Percentiles rank a stretch among this genome's conserved stretches.
phyloP scores from a whole-genome alignment of 768 basidiomycete genomes.

The Lactarius hengduanensis region DNA sequence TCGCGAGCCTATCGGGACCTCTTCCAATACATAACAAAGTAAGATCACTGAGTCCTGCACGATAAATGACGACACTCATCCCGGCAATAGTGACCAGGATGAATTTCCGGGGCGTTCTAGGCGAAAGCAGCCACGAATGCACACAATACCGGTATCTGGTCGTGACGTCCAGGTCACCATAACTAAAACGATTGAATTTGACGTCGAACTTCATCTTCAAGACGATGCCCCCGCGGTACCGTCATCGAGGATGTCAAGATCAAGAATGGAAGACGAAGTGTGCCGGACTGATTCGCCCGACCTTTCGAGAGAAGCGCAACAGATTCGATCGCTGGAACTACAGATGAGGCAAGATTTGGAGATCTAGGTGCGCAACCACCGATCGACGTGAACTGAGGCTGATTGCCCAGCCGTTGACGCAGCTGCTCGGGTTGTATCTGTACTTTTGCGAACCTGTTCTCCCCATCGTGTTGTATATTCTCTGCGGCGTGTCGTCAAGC shows the following conservation, averaged over 20 bases:
- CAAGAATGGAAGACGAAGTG: neutral
- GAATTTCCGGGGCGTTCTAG: constrained; percentile 2
- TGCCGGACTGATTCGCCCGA: neutral
- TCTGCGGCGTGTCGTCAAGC: neutral
- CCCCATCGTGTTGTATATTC: neutral
- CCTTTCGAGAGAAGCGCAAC: constrained; percentile 16
- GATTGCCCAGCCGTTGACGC: neutral
- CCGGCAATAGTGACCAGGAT: constrained; percentile 13
- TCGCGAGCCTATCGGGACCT: constrained; percentile 28
- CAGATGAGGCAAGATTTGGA: constrained; percentile 26
- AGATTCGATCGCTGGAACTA: constrained; percentile 19
- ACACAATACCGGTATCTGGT: neutral
- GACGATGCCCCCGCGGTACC: neutral
- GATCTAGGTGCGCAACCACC: constrained; percentile 8
- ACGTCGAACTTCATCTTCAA: constrained; percentile 18
- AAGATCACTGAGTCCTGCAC: neutral
- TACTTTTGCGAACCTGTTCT: neutral
- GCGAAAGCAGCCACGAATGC: constrained; percentile 21
- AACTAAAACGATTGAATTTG: constrained; percentile 26
- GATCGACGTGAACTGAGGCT: neutral
- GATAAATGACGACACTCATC: neutral
- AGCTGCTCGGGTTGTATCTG: neutral
- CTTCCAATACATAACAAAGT: constrained; percentile 27
- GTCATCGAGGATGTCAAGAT: no score
- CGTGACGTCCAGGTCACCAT: constrained; percentile 23